Evolutionary conservation across 2,329 filamentous ascomycete genomes (phyloP).

Genomic region (Dactylonectria macrodidyma): DNA sequence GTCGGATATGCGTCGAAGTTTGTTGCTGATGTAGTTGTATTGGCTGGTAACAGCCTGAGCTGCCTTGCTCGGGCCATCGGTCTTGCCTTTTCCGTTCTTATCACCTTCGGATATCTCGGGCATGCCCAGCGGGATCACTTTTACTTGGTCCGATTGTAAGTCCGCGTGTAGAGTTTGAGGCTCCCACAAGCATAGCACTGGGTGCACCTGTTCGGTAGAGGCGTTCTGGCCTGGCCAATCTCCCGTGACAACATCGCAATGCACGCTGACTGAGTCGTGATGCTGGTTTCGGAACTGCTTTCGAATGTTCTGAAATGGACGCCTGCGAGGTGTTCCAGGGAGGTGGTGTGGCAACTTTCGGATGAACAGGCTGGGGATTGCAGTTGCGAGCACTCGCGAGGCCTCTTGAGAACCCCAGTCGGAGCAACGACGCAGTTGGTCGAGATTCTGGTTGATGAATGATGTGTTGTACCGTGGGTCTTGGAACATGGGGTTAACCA

Average conservation of each 20-base stretch:
- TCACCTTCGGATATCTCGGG: not conserved
- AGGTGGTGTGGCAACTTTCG: constrained; percentile 2
- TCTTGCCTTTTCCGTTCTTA: not conserved
- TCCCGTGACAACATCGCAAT: constrained; percentile 11
- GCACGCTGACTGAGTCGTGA: constrained; percentile 19
- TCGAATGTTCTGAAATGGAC: constrained; percentile 18
- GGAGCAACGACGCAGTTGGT: constrained; percentile 68
- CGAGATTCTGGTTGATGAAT: constrained; percentile 76
- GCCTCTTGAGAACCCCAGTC: not conserved
- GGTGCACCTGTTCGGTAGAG: not conserved
- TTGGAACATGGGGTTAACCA: constrained; percentile 72
- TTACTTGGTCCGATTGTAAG: not conserved
- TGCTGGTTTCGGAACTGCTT: constrained; percentile 28
- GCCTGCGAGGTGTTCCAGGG: not conserved
- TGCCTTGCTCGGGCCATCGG: not conserved
- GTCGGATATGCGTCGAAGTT: constrained; percentile 2
- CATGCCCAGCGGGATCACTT: not conserved
- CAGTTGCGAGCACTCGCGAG: not conserved
- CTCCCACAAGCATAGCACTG: constrained; percentile 2
- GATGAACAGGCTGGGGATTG: constrained; percentile 24
- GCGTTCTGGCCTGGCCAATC: constrained; percentile 9
- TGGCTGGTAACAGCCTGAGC: constrained; percentile 9
- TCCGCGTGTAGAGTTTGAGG: not conserved
- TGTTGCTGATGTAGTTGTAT: constrained; percentile 20
- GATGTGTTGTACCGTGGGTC: constrained; percentile 67